Evolutionary conservation across 352 stramenopile genomes (phyloP).

Genomic region (Pythium vanterpoolii): DNA sequence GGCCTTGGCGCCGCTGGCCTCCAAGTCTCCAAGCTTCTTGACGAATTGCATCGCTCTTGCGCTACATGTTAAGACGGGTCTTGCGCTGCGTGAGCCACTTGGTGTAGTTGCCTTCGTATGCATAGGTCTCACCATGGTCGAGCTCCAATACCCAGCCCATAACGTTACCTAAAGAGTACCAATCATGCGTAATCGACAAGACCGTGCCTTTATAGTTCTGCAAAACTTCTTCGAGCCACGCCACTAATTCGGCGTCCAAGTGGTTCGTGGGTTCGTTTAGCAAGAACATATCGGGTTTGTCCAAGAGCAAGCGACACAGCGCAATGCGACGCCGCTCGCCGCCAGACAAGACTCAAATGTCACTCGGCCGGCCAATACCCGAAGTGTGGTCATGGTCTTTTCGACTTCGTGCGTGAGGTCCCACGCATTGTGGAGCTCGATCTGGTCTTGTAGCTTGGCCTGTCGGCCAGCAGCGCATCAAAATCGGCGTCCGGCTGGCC

Average conservation of each 20-base stretch:
- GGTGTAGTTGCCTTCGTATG: conserved; percentile 99
- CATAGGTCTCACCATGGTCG: conserved; percentile 94
- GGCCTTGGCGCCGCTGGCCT: conserved; percentile 49
- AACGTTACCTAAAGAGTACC: conserved; percentile 99
- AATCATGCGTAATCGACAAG: conserved; percentile 98
- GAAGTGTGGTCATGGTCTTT: conserved; percentile 75
- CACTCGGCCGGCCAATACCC: conserved; percentile 60
- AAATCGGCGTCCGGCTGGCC: conserved; percentile 89
- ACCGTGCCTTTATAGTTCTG: conserved; percentile 95
- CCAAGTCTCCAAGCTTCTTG: conserved; percentile 91
- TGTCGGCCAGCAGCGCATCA: conserved; percentile 77
- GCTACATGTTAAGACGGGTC: conserved; percentile 94
- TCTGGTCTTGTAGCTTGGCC: conserved; percentile 83
- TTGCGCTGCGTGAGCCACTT: conserved; percentile 94
- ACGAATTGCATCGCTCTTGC: conserved; percentile 89
- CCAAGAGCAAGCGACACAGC: conserved; percentile 93
- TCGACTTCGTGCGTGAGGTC: conserved; percentile 78
- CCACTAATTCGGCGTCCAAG: conserved; percentile 95
- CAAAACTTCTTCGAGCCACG: conserved; percentile 97
- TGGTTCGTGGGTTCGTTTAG: conserved; percentile 99
- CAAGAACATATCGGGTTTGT: conserved; percentile 95
- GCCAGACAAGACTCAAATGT: conserved; percentile 81
- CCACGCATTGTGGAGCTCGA: conserved; percentile 85
- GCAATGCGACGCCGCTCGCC: conserved; percentile 95
- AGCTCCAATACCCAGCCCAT: conserved; percentile 97